Evolutionary conservation across 2,329 filamentous ascomycete genomes (phyloP), one percentile per base, ranked within the genome.

Genomic region (Trichoderma atroviride): DNA sequence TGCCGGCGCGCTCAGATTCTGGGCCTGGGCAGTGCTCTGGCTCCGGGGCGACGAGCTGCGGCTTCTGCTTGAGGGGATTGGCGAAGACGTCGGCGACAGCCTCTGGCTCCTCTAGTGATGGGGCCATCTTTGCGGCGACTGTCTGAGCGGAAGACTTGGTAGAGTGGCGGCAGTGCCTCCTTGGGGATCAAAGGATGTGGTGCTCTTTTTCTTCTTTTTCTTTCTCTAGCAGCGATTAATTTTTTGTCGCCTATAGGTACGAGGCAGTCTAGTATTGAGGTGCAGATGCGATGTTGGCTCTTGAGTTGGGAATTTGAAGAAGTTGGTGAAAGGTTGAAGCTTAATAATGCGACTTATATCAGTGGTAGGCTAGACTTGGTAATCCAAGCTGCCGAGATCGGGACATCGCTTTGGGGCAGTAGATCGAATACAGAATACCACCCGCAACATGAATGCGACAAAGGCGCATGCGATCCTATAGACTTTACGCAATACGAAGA

Each of bases 21-120:
- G 93, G 96, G 0, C 96, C 96, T 3, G 95, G 95, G 77, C 96
- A 99, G 84, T 98, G 94, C 81, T 98, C 94, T 83, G 95, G 95
- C 78, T 98, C 94, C 52, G 96, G 95, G 24, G 96, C 96, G 72
- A 98, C 92, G 66, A 99, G 91, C 72, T 93, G 87, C 1, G 95
- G 94, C 63, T 92, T 90, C 68, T 88, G 84, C 79, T 94, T 94
- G 69, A 94, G 84, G 9, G 92, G 91, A 76, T 92, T 91, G 74
- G 89, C 84, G 74, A 97, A 83, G 72, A 94, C 91, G 70, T 93
- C 90, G 71, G 90, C 85, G 63, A 90, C 84, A 50, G 86, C 79
- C 66, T 87, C 86, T 61, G 91, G 87, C 75, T 91, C 89, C 82
- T 96, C 91, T 56, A 97, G 83, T 29, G 91, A 93, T 22, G 93